Evolutionary conservation across 768 basidiomycete species (phyloP), one percentile per base, ranked within the genome.

Genomic region (Serpula lacrymans): DNA sequence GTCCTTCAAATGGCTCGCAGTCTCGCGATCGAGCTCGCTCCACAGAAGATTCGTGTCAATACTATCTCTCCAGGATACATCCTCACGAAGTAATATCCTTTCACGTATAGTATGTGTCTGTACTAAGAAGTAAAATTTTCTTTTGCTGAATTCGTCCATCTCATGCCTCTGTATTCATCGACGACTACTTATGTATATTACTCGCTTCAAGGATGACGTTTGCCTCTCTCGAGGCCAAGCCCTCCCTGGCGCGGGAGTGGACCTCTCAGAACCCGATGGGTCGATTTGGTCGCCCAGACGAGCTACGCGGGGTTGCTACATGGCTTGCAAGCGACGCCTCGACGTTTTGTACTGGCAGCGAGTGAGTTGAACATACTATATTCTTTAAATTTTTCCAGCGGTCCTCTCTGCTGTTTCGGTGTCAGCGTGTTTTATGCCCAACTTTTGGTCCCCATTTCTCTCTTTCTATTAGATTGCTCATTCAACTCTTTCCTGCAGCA

Each of bases 121-220:
- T 34, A 39, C 25, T 29, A 16, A 11, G n/a, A 7, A 10, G 4
- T 29, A 22, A 22, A 31, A n/a, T 23, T 30, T 33, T 40, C n/a
- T 22, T 33, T 30, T 49, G 43, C 26, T 6, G 18, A 16, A 11
- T 34, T 7, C 6, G 37, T 12, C 43, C n/a, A n/a, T n/a, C n/a
- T n/a, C n/a, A n/a, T n/a, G n/a, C n/a, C n/a, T n/a, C n/a, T n/a
- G n/a, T n/a, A n/a, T n/a, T n/a, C n/a, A n/a, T n/a, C n/a, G n/a
- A n/a, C n/a, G n/a, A n/a, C n/a, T n/a, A n/a, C n/a, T n/a, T n/a
- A n/a, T n/a, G n/a, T n/a, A n/a, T n/a, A n/a, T n/a, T n/a, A n/a
- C n/a, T n/a, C n/a, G n/a, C n/a, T n/a, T n/a, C n/a, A n/a, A 85
- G 83, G 46, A 86, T 87, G 84, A 87, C 87, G 24, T 81, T 80